Evolutionary conservation across 2,329 filamentous ascomycete species (phyloP), one percentile per base, ranked within the genome.

Genomic region (Talaromyces sp.): DNA sequence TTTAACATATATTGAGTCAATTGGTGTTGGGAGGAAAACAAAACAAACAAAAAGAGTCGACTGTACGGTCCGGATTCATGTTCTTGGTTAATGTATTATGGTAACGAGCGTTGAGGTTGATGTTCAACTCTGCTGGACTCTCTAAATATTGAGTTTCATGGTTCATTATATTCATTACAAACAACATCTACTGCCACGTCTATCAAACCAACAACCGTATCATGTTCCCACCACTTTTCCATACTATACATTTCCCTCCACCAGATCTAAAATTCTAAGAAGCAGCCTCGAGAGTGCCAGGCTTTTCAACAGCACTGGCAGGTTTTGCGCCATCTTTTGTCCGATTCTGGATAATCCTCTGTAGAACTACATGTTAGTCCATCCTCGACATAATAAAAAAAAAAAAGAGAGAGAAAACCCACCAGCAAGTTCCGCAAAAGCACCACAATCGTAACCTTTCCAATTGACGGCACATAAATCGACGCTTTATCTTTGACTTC

Each of bases 391-490:
- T n/a, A 7, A 50, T 19, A 46, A 10, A 13, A 9, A 13, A 19
- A 8, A 10, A 27, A 14, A 4, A 17, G 7, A 27, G 14, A 13
- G 9, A 14, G 29, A 8, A 32, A 10, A 84, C 88, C 78, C 78
- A 95, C 90, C 71, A 98, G 82, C 38, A 98, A 78, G 72, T 99
- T 99, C 60, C 95, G 83, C 70, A 98, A 80, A 61, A 99, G 78
- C 35, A 97, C 88, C 17, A 93, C 90, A 73, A 98, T 98, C 0
- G 95, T 99, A 54, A 98, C 93, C 80, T 98, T 99, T 68, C 95
- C 95, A 66, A 97, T 96, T 0, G 93, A 95, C 1, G 95, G 95
- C 19, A 98, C 93, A 69, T 97, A 99, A 69, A 99, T 96, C 5
- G 91, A 92, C 1, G 95, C 95, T 80, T 93, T 96, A 74, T 97